Conservation (phyloP, 1,284 basidiomycete species). For the Jaminaea rosea region DNA sequence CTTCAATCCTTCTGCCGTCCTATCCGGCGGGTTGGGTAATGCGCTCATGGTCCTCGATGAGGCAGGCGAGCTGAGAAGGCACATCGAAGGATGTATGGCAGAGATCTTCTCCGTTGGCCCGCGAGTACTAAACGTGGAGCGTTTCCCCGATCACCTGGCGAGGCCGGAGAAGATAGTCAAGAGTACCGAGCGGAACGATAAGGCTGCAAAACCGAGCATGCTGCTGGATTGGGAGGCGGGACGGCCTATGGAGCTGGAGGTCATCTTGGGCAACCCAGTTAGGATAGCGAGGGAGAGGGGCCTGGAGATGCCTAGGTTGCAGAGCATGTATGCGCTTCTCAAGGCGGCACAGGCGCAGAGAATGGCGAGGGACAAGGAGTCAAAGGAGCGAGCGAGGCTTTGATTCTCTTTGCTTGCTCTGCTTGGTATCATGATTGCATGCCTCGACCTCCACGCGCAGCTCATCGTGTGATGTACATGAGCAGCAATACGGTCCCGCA, state of each 20-base stretch:
- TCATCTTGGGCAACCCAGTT: conserved; percentile 44
- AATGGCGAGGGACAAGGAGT: conserved; percentile 6
- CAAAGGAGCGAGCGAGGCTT: too few species aligned
- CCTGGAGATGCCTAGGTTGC: conserved; percentile 48
- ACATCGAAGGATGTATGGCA: conserved; percentile 48
- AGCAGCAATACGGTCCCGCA: conserved; percentile 71
- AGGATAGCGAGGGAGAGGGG: conserved; percentile 46
- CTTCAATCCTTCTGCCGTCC: conserved; percentile 50
- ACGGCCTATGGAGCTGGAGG: conserved; percentile 49
- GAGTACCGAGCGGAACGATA: conserved; percentile 47
- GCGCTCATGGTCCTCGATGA: conserved; percentile 42
- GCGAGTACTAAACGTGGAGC: conserved; percentile 41
- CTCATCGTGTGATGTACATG: conserved; percentile 55
- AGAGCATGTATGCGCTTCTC: conserved; percentile 49
- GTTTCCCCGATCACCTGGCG: conserved; percentile 45
- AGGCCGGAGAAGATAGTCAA: conserved; percentile 47
- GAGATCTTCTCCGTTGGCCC: conserved; percentile 49
- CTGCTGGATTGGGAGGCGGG: conserved; percentile 49
- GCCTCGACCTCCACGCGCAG: too few species aligned
- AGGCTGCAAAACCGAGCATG: conserved; percentile 48
- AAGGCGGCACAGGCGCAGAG: conserved; percentile 45
- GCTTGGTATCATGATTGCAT: too few species aligned
- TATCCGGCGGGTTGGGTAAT: conserved; percentile 49
- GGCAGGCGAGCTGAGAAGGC: conserved; percentile 44
- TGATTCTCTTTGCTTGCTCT: too few species aligned